Percentiles rank a stretch among this genome's conserved stretches.
Evolutionary conservation across 2,329 filamentous ascomycete species (phyloP).

Genomic region (Atkinsonella hypoxylon): DNA sequence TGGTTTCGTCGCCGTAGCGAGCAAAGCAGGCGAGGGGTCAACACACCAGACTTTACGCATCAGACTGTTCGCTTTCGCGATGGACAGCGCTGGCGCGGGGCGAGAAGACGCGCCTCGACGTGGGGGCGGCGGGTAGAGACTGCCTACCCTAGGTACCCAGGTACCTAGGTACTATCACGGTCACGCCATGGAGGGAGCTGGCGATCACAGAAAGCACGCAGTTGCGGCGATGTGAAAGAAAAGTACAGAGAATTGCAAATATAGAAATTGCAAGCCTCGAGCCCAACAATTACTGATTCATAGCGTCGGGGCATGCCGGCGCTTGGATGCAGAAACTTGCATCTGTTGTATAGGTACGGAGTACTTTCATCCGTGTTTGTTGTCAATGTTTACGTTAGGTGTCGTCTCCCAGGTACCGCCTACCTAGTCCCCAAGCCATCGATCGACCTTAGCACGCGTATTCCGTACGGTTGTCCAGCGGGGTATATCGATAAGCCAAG

Average conservation of each 20-base stretch:
- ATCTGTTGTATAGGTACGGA: background rate
- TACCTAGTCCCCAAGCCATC: background rate
- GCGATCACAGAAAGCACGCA: background rate
- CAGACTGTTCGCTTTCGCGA: constrained; percentile 3
- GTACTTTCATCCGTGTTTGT: background rate
- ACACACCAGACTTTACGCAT: background rate
- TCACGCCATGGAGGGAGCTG: background rate
- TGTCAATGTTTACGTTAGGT: background rate
- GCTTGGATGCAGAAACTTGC: background rate
- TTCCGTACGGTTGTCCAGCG: background rate
- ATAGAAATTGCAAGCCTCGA: too few species aligned
- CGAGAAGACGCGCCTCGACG: constrained; percentile 2
- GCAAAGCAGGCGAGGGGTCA: constrained; percentile 6
- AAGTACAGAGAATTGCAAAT: background rate
- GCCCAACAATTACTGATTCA: too few species aligned
- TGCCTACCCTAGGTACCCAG: too few species aligned
- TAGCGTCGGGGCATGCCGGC: background rate
- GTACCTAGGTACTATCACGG: too few species aligned
- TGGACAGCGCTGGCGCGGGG: constrained; percentile 1
- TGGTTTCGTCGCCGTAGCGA: background rate
- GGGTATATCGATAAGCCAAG: constrained; percentile 11
- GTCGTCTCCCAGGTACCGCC: background rate
- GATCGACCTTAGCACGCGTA: too few species aligned
- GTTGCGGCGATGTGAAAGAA: background rate
- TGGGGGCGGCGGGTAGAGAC: background rate